Base-by-base conservation (phyloP, 2,329 filamentous ascomycete genomes). In the Scolecobasidium constrictum region DNA sequence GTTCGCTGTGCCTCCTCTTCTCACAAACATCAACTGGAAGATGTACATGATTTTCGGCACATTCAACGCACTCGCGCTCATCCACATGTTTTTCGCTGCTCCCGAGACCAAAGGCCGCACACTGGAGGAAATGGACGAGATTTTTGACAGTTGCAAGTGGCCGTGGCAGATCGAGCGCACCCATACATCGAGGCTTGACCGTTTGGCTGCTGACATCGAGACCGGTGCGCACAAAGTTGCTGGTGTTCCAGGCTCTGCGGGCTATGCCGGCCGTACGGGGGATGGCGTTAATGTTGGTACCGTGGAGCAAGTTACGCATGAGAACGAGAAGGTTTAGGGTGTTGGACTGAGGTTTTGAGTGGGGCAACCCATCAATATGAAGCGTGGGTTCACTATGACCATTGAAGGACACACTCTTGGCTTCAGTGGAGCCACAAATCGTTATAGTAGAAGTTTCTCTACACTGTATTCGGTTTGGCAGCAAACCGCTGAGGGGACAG, bases 41-140 rank as follows among this genome's bases (percentile, higher is more conserved):
- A 63, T 62, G 55, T 64, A 63, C 49, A 63, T 63, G 55, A 47
- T 61, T 40, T 62, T 63, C 39, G 61, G 52, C 15, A 55, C 59
- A 4, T 63, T 63, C 51, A 63, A 62, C 44, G 58, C 52, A 11
- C 37, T 54, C 13, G 59, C 60, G 1, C 49, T 62, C 35, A 55
- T 63, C 33, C 60, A 64, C 48, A 61, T 62, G 55, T 64, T 63
- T 48, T 45, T 64, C 22, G 49, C 54, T 17, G 59, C 59, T 1
- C 61, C 60, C 4, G 61, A 64, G 51, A 64, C 61, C 17, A 63
- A 62, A 45, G 60, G 60, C 38, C 57, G 56, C 46, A 62, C 59
- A 1, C 56, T 63, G 22, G 61, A 64, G 48, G 61, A 64, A 43
- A 63, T 64, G 59, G 61, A 64, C 46, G 50, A 53, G 12, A 55